A percentile compares a stretch with the other conserved stretches of the same genome.
These are phyloP conservation scores for Hibiscus tridactylites DNA, from an alignment of 345 rosid genomes.

Conservation along the genomic window DNA sequence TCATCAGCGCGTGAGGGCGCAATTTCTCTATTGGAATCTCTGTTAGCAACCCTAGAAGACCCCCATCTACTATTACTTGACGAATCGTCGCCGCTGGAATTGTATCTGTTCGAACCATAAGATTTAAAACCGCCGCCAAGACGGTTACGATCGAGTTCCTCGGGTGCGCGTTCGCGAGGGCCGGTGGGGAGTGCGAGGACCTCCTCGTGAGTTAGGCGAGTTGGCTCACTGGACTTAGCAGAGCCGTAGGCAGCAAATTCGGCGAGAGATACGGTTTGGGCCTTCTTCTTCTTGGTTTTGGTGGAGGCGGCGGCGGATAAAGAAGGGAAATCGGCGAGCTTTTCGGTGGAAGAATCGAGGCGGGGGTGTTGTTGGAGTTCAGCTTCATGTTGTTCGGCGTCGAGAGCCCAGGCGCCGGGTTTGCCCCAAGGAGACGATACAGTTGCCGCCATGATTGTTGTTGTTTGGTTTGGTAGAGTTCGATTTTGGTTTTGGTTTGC, in stretches of 20 bases:
- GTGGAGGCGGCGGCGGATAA: slow-evolving; percentile 59
- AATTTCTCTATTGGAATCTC: slow-evolving; percentile 41
- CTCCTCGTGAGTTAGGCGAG: slow-evolving; percentile 50
- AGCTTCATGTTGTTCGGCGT: slow-evolving; percentile 73
- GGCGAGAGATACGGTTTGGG: slow-evolving; percentile 55
- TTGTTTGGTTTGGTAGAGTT: neutral
- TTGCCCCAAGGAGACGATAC: slow-evolving; percentile 90
- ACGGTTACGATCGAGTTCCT: slow-evolving; percentile 69
- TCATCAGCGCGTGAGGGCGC: slow-evolving; percentile 84
- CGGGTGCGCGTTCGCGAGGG: slow-evolving; percentile 79
- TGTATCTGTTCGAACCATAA: slow-evolving; percentile 15
- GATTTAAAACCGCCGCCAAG: slow-evolving; percentile 79
- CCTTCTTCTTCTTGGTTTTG: slow-evolving; percentile 75
- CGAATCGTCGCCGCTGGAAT: neutral
- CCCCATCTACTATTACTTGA: slow-evolving; percentile 36
- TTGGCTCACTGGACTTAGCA: slow-evolving; percentile 24
- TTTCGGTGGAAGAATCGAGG: slow-evolving; percentile 12
- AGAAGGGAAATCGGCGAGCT: slow-evolving; percentile 54
- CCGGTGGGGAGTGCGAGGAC: slow-evolving; percentile 65
- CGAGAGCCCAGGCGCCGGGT: slow-evolving; percentile 96
- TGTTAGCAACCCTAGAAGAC: slow-evolving; percentile 44
- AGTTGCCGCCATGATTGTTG: slow-evolving; percentile 60
- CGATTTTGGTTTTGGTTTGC: slow-evolving; percentile 16
- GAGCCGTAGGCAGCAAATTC: slow-evolving; percentile 39
- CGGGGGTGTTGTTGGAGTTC: slow-evolving; percentile 33